Percentiles rank a stretch among this genome's conserved stretches.
Conservation (phyloP, 176 grass and related monocot species). For the Triticum timopheevii region DNA sequence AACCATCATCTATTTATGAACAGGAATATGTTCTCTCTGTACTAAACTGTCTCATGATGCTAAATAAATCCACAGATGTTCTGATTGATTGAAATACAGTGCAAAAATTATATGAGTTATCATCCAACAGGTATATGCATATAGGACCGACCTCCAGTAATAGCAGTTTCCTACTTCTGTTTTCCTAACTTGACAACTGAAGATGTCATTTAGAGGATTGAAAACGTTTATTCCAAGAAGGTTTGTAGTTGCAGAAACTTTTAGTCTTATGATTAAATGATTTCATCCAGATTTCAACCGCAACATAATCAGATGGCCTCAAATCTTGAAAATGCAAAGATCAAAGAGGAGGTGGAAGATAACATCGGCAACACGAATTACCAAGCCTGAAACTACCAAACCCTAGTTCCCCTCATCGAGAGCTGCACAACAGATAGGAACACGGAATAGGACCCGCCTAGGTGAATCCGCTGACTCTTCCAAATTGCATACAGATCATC, state of each 20-base stretch:
- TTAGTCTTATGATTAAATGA: background rate
- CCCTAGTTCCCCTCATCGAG: slow-evolving; percentile 21
- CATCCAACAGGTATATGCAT: background rate
- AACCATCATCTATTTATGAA: background rate
- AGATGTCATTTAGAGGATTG: background rate
- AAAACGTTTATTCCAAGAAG: background rate
- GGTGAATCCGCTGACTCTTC: background rate
- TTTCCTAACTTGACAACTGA: background rate
- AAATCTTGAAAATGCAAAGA: background rate
- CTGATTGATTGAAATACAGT: background rate
- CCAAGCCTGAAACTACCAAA: background rate
- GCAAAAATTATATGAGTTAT: background rate
- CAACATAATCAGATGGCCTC: background rate
- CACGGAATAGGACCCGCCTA: background rate
- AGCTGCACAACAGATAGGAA: background rate
- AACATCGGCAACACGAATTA: background rate
- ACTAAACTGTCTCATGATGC: slow-evolving; percentile 6
- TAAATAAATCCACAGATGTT: background rate
- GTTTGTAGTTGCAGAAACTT: background rate
- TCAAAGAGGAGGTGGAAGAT: background rate
- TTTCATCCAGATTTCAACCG: background rate
- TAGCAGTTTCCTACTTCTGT: background rate
- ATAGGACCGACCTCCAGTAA: background rate
- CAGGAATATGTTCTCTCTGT: background rate
- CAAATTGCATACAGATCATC: background rate